Base-by-base conservation (phyloP, 495 filamentous ascomycete genomes). In the Aspergillus bertholletiae region DNA sequence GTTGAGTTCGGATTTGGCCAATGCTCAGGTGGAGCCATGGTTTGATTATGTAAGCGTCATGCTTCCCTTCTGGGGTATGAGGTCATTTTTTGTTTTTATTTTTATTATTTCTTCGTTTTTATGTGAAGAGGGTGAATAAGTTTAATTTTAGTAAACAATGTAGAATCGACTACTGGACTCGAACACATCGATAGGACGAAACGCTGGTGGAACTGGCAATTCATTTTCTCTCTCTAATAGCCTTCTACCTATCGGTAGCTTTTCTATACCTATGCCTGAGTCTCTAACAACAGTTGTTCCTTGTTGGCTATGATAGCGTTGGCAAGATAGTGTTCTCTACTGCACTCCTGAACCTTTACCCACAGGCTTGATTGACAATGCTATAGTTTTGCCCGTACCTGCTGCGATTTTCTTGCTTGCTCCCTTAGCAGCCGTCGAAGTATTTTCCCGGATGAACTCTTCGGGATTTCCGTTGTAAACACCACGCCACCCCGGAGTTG, bases 41-140 rank as follows among this genome's bases (percentile, higher is more conserved):
- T 23, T 1, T 15, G 40, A 22, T 68, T 68, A 68, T 56, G 57
- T 68, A 61, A 67, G 56, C 59, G n/a, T 27, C 1, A 32, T 4
- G 15, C 18, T 22, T 23, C 23, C 18, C 37, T 8, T 8, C 18
- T 15, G 21, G 27, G 37, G 12, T 43, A 43, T 52, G 50, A 52
- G 50, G 50, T 52, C 50, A 52, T 40, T 41, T 8, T 1, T 22
- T n/a, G 26, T 28, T 28, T 28, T 28, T 8, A 8, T 28, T 28
- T 28, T n/a, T n/a, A n/a, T n/a, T n/a, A n/a, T n/a, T n/a, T n/a
- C n/a, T n/a, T n/a, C n/a, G n/a, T n/a, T n/a, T n/a, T n/a, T n/a
- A n/a, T n/a, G n/a, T n/a, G n/a, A n/a, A n/a, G n/a, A n/a, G n/a
- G n/a, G n/a, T n/a, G n/a, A n/a, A n/a, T n/a, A n/a, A n/a, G n/a